Conservation (phyloP, 1,284 basidiomycete genomes). For the Jaminaea rosea region DNA sequence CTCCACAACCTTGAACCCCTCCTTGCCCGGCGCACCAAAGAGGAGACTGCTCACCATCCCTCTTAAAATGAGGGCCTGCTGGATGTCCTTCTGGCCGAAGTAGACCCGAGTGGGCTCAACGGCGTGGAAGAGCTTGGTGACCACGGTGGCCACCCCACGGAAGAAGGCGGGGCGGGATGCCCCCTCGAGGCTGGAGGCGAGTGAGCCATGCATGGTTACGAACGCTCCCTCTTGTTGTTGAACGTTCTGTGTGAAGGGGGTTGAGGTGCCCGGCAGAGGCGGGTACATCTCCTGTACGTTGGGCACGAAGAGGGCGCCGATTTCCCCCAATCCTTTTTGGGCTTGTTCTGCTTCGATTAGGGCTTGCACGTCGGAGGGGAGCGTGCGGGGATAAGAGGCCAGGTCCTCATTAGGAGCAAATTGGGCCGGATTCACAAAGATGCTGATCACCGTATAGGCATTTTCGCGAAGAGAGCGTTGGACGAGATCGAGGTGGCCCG, state of each 20-base stretch:
- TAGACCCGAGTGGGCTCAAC: constrained; percentile 87
- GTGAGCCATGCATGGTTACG: constrained; percentile 80
- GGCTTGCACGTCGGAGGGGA: constrained; percentile 27
- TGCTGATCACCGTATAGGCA: constrained; percentile 80
- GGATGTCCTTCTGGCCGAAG: constrained; percentile 98
- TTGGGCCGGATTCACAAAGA: constrained; percentile 96
- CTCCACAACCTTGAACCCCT: constrained; percentile 62
- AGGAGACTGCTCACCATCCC: constrained; percentile 76
- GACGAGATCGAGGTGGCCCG: constrained; percentile 77
- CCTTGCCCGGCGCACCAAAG: constrained; percentile 56
- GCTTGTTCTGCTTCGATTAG: constrained; percentile 18
- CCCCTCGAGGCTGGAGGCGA: constrained; percentile 75
- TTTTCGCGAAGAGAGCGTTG: constrained; percentile 64
- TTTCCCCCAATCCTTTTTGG: constrained; percentile 8
- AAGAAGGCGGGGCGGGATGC: constrained; percentile 78
- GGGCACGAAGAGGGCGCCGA: constrained; percentile 28
- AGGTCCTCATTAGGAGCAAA: constrained; percentile 95
- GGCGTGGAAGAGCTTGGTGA: constrained; percentile 87
- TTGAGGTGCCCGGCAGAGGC: constrained; percentile 36
- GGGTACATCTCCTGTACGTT: constrained; percentile 58
- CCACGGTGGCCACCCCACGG: constrained; percentile 87
- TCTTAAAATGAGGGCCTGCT: constrained; percentile 79
- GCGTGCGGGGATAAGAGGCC: constrained; percentile 75
- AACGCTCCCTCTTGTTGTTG: constrained; percentile 73
- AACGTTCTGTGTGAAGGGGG: constrained; percentile 71